phyloP scores from a whole-genome alignment of 2,329 filamentous ascomycete genomes.

The Pseudocercospora vitis region DNA sequence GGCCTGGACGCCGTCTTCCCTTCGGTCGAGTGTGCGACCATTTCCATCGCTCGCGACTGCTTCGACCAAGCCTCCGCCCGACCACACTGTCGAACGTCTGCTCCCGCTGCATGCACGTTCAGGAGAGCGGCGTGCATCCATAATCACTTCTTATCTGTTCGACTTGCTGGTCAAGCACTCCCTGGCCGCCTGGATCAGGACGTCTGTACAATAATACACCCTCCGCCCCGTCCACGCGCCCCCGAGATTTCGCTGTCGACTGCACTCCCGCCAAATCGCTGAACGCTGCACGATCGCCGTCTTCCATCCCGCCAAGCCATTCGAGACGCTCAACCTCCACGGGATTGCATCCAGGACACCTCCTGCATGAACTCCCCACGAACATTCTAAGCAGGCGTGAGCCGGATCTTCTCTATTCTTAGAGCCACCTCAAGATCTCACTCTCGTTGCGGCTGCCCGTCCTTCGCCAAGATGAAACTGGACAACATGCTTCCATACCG shows the following conservation, averaged over 20 bases:
- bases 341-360: slow-evolving; percentile 4
- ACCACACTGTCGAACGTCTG: slow-evolving; percentile 5
- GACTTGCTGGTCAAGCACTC: slow-evolving; percentile 26
- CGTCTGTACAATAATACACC: slow-evolving; percentile 12
- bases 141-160: slow-evolving; percentile 9
- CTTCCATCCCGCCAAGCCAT: slow-evolving; percentile 20
- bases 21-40: slow-evolving; percentile 3
- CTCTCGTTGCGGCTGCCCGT: slow-evolving; percentile 8
- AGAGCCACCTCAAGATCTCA: slow-evolving; percentile 4
- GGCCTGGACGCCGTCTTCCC: slow-evolving; percentile 14
- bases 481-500: slow-evolving; percentile 34
- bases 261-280: background rate
- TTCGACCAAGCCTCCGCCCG: slow-evolving; percentile 5
- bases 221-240: background rate
- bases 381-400: slow-evolving; percentile 15
- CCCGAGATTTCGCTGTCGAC: background rate
- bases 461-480: slow-evolving; percentile 19
- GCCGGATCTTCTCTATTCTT: slow-evolving; percentile 16
- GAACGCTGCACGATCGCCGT: background rate
- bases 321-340: slow-evolving; percentile 10
- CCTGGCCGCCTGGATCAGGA: background rate
- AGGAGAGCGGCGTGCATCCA: slow-evolving; percentile 1
- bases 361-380: slow-evolving; percentile 19
- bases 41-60: too few relatives aligned
- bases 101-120: slow-evolving; percentile 8